phyloP scores from a whole-genome alignment of 2,329 filamentous ascomycete genomes.

The Hypoxylon rubiginosum region DNA sequence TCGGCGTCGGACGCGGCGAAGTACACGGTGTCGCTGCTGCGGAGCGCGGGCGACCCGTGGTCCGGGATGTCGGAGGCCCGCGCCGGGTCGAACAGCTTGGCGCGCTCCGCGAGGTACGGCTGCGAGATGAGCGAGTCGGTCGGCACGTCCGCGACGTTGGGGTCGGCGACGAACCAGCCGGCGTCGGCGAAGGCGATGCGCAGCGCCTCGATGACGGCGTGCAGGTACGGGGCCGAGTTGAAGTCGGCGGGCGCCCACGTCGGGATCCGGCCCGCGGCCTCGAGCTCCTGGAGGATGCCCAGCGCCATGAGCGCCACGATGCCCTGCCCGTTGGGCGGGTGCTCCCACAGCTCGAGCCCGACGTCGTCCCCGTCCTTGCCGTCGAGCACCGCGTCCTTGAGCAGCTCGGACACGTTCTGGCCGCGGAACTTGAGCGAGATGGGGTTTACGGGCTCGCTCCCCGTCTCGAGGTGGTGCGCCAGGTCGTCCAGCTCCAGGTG shows the following conservation, averaged over 20 bases:
- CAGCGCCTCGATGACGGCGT: slow-evolving; percentile 88
- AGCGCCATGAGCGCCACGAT: slow-evolving; percentile 95
- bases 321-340: slow-evolving; percentile 95
- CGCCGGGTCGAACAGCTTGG: slow-evolving; percentile 68
- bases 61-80: slow-evolving; percentile 73
- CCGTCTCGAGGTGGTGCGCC: slow-evolving; percentile 74
- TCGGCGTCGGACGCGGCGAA: slow-evolving; percentile 84
- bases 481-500: slow-evolving; percentile 85
- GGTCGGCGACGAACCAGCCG: slow-evolving; percentile 91
- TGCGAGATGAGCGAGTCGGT: slow-evolving; percentile 76
- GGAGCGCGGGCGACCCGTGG: slow-evolving; percentile 83
- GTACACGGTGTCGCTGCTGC: slow-evolving; percentile 93
- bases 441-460: slow-evolving; percentile 85
- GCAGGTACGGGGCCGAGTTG: slow-evolving; percentile 85
- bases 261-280: slow-evolving; percentile 80
- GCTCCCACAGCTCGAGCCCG: slow-evolving; percentile 91
- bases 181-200: slow-evolving; percentile 92
- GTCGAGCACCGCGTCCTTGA: slow-evolving; percentile 49
- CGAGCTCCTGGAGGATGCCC: slow-evolving; percentile 89
- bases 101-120: slow-evolving; percentile 80
- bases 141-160: slow-evolving; percentile 78
- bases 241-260: slow-evolving; percentile 78
- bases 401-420: slow-evolving; percentile 61
- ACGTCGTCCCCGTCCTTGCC: slow-evolving; percentile 55
- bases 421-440: slow-evolving; percentile 85